Evolutionary conservation across 2,329 filamentous ascomycete genomes (phyloP).

Genomic region (Talaromyces sp.): DNA sequence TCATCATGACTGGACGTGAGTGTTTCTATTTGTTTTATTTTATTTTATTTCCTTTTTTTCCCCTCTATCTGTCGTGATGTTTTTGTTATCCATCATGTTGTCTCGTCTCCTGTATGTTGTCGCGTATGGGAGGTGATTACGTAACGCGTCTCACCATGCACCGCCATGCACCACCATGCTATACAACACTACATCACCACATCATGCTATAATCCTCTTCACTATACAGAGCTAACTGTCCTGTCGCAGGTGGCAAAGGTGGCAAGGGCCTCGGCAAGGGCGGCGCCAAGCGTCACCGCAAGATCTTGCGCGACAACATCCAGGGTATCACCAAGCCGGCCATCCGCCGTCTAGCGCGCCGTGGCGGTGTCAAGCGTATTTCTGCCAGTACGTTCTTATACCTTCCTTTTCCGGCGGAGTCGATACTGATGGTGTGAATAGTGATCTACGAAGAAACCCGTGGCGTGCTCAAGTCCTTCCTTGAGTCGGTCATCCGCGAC

Average conservation of each 20-base stretch:
- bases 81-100: background rate
- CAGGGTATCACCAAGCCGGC: constrained; percentile 99
- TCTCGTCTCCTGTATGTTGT: background rate
- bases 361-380: constrained; percentile 99
- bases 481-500: constrained; percentile 74
- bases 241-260: constrained; percentile 74
- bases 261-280: constrained; percentile 98
- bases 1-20: constrained; percentile 40
- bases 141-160: constrained; percentile 1
- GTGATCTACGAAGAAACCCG: constrained; percentile 80
- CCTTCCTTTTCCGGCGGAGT: background rate
- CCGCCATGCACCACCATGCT: background rate
- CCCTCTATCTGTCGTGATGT: background rate
- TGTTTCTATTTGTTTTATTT: constrained; percentile 11
- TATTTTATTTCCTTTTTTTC: background rate
- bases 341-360: constrained; percentile 95
- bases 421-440: background rate
- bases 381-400: constrained; percentile 58
- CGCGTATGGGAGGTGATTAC: background rate
- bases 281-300: constrained; percentile 97
- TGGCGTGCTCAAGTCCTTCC: constrained; percentile 77
- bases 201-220: background rate
- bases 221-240: background rate
- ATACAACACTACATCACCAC: background rate
- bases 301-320: constrained; percentile 99